Percentiles rank a stretch among this genome's conserved stretches.
phyloP scores from a whole-genome alignment of 306 rosid genomes.

The Vigna radiata region DNA sequence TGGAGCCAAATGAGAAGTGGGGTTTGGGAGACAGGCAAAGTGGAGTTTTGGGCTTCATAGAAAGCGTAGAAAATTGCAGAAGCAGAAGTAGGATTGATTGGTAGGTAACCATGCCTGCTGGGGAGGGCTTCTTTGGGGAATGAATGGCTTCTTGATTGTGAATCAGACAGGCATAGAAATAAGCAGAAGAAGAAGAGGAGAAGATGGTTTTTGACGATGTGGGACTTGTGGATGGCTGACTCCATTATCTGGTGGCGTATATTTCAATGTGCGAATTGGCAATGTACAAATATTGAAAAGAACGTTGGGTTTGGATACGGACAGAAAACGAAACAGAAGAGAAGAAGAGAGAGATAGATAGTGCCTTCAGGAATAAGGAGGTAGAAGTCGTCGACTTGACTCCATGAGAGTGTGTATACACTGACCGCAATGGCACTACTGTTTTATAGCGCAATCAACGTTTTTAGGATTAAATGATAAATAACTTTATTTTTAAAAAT shows the following conservation, averaged over 20 bases:
- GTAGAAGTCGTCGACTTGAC: too few species aligned
- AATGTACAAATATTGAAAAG: not conserved
- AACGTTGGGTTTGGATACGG: not conserved
- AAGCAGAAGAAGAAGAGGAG: slow-evolving; percentile 17
- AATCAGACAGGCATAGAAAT: not conserved
- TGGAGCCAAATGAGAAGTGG: slow-evolving; percentile 93
- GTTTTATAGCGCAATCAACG: too few species aligned
- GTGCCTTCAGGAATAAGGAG: too few species aligned
- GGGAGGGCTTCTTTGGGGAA: slow-evolving; percentile 72
- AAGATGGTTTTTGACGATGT: slow-evolving; percentile 3
- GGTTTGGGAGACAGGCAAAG: slow-evolving; percentile 57
- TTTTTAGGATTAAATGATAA: too few species aligned
- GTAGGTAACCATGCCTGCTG: slow-evolving; percentile 78
- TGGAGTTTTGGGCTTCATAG: slow-evolving; percentile 75
- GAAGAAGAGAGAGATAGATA: too few species aligned
- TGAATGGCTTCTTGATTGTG: slow-evolving; percentile 24
- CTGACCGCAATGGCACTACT: too few species aligned
- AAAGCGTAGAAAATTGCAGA: slow-evolving; percentile 80
- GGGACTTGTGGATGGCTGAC: not conserved
- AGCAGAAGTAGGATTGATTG: slow-evolving; percentile 48
- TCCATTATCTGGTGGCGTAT: slow-evolving; percentile 23
- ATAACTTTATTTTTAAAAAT: too few species aligned
- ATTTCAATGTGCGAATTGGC: not conserved
- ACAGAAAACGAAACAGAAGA: not conserved
- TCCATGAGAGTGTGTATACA: too few species aligned